Base-by-base conservation (phyloP, 371 early-diverging fungal species). In the Catenaria anguillulae region DNA sequence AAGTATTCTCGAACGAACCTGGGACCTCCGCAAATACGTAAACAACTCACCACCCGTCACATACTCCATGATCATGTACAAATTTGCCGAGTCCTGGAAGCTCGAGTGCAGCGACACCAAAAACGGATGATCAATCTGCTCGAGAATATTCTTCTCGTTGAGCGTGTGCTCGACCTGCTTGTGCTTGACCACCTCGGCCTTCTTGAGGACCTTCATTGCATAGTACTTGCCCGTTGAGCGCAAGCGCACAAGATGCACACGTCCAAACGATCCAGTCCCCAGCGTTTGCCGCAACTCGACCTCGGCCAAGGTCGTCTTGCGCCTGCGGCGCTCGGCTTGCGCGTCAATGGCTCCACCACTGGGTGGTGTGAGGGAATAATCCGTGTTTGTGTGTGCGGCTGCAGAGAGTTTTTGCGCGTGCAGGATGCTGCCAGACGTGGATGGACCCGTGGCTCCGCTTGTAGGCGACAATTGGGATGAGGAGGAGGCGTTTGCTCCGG, bases 31-130 rank as follows among this genome's bases (percentile, higher is more conserved):
- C 67, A 98, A 74, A 73, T 93, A 93, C 58, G 90, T 85, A 75
- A 99, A 98, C 65, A 99, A 74, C 71, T 96, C 95, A 33, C 94
- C 95, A 56, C 97, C 95, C 48, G 84, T 85, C 33, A 98, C 94
- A 70, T 93, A 99, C 75, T 98, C 99, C 74, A 93, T 78, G 36
- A 98, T 79, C 87, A 99, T 87, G 70, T 87, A 97, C 46, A 98
- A 75, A 65, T 89, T 85, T 61, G 73, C 71, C 31, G 84, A 78
- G 72, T 96, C 90, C 72, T 97, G 93, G 70, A 97, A 93, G 24
- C 92, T 92, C 69, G 81, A 78, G 62, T 75, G 73, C 80, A 93
- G 74, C 69, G 87, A 89, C 59, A 97, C 95, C 68, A 98, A 86
- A 71, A 97, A 99, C 23, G 94, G 93, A 70, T 88, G 87, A 29